phyloP scores from a whole-genome alignment of 2,329 filamentous ascomycete species.

The Epichloe bromicola region DNA sequence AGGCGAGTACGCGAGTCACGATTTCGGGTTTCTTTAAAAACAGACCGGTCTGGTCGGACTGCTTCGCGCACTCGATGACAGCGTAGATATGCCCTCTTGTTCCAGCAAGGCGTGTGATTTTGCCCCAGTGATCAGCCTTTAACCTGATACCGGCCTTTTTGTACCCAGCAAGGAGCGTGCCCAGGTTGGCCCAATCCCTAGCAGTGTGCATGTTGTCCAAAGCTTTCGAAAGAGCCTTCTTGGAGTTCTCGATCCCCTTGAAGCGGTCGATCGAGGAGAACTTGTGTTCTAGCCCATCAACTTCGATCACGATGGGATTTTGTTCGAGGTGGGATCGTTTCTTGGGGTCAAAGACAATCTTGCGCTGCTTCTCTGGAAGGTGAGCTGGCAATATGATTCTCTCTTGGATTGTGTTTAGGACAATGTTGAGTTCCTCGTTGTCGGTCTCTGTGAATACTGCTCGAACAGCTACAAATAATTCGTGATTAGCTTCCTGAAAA shows the following conservation, averaged over 20 bases:
- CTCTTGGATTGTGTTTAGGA: slow-evolving; percentile 40
- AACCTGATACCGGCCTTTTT: slow-evolving; percentile 29
- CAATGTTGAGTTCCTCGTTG: slow-evolving; percentile 37
- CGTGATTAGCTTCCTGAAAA: slow-evolving; percentile 6
- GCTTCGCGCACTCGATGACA: slow-evolving; percentile 37
- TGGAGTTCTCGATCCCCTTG: slow-evolving; percentile 30
- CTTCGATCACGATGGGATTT: slow-evolving; percentile 44
- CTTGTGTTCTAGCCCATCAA: slow-evolving; percentile 41
- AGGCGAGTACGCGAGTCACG: slow-evolving; percentile 17
- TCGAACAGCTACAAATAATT: slow-evolving; percentile 16
- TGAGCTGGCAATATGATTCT: slow-evolving; percentile 50
- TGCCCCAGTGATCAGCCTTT: slow-evolving; percentile 19
- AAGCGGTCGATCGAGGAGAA: slow-evolving; percentile 35
- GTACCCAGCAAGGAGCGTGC: slow-evolving; percentile 37
- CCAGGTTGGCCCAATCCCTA: slow-evolving; percentile 40
- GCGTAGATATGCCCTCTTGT: slow-evolving; percentile 27
- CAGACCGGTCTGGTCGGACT: slow-evolving; percentile 32
- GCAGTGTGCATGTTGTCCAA: slow-evolving; percentile 32
- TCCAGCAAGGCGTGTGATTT: slow-evolving; percentile 29
- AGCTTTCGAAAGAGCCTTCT: slow-evolving; percentile 23
- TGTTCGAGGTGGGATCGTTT: slow-evolving; percentile 34
- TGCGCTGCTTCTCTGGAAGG: slow-evolving; percentile 39
- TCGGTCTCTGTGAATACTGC: slow-evolving; percentile 38
- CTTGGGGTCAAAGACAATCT: slow-evolving; percentile 36
- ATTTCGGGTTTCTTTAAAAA: slow-evolving; percentile 27